A percentile compares a stretch with the other conserved stretches of the same genome.
These are phyloP conservation scores for Casuarina glauca DNA, from an alignment of 306 rosid genomes.

Conservation along the genomic window DNA sequence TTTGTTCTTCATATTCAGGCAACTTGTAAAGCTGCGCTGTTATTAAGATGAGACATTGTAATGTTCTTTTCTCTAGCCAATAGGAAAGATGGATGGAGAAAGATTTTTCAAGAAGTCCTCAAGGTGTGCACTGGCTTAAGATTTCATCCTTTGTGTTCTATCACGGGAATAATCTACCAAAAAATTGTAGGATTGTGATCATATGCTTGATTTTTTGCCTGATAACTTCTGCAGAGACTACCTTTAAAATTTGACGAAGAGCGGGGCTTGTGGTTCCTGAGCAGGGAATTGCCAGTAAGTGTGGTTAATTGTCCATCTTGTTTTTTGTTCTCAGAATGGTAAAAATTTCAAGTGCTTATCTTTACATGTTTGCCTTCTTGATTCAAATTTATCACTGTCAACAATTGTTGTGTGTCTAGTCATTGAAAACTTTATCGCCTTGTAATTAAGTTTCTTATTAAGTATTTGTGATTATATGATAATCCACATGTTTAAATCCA, in stretches of 20 bases:
- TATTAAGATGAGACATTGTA: background rate
- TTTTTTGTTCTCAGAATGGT: constrained; percentile 17
- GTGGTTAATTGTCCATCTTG: constrained; percentile 15
- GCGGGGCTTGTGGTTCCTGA: constrained; percentile 66
- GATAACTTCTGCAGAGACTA: constrained; percentile 60
- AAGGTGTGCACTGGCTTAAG: background rate
- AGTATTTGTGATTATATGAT: background rate
- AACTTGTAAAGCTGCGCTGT: background rate
- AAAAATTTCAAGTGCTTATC: constrained; percentile 13
- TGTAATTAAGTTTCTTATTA: background rate
- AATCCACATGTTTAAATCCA: background rate
- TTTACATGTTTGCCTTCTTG: background rate
- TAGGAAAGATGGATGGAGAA: background rate
- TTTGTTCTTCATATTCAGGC: background rate
- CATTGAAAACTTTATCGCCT: background rate
- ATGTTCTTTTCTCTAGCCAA: background rate
- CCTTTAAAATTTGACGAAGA: constrained; percentile 59
- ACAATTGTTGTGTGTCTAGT: background rate
- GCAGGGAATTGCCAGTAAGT: constrained; percentile 82
- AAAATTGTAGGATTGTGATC: background rate
- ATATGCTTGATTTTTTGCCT: constrained; percentile 6
- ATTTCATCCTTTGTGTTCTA: background rate
- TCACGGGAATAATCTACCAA: background rate
- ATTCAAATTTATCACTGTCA: background rate
- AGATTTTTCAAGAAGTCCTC: background rate